Conservation (phyloP, 768 basidiomycete genomes). For the Floccularia luteovirens region DNA sequence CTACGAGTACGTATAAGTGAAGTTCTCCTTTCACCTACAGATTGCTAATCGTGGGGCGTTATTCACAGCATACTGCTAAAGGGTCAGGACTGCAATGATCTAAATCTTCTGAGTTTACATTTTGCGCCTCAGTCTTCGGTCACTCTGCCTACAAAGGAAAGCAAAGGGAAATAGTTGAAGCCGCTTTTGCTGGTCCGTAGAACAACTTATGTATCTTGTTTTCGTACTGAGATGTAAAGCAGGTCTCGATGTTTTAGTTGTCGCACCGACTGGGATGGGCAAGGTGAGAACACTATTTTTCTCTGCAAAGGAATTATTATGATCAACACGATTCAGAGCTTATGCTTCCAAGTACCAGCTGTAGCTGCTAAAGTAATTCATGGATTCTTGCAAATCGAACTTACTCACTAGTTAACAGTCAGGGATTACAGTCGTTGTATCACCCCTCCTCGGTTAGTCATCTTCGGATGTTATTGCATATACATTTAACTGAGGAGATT, state of each 20-base stretch:
- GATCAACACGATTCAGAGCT: slow-evolving; percentile 36
- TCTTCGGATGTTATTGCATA: too few species aligned
- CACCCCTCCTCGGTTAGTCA: slow-evolving; percentile 62
- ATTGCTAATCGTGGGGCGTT: too few species aligned
- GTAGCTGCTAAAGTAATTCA: slow-evolving; percentile 55
- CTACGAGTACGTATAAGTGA: too few species aligned
- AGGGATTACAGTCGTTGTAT: slow-evolving; percentile 70
- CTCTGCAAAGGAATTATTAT: not conserved
- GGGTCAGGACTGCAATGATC: too few species aligned
- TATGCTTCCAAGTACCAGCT: slow-evolving; percentile 85
- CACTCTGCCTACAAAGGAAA: slow-evolving; percentile 66
- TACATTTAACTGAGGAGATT: too few species aligned
- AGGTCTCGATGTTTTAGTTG: slow-evolving; percentile 71
- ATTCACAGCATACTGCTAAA: too few species aligned
- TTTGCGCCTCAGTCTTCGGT: slow-evolving; percentile 70
- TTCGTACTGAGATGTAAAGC: not conserved
- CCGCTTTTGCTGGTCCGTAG: slow-evolving; percentile 51
- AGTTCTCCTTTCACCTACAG: too few species aligned
- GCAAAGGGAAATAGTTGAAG: slow-evolving; percentile 69
- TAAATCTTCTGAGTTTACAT: too few species aligned
- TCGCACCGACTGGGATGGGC: slow-evolving; percentile 87
- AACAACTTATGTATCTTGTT: not conserved
- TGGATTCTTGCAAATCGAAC: too few species aligned
- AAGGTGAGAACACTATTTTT: slow-evolving; percentile 38
- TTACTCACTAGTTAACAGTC: not conserved